Percentiles rank a stretch among this genome's conserved stretches.
Evolutionary conservation across 345 rosid species (phyloP).

Genomic region (Eucalyptus polybractea): DNA sequence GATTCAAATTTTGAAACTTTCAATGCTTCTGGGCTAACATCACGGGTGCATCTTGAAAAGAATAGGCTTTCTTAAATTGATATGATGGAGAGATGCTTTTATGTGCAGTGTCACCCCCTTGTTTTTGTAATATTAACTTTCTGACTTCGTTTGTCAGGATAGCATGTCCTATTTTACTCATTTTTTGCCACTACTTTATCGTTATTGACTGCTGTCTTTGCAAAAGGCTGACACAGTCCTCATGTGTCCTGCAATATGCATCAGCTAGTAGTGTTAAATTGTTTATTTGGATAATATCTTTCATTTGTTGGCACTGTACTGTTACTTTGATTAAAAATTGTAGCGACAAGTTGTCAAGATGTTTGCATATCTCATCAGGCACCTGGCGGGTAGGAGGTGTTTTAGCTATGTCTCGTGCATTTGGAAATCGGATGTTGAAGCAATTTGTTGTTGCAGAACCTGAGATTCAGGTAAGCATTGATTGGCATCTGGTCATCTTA

Average conservation of each 20-base stretch:
- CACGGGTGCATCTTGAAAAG: neutral
- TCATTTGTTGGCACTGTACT: neutral
- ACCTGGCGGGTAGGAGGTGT: constrained; percentile 99
- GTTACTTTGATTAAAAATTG: neutral
- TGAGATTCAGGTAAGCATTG: constrained; percentile 75
- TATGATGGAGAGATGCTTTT: neutral
- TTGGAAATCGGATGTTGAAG: constrained; percentile 98
- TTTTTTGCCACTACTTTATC: neutral
- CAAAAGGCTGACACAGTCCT: neutral
- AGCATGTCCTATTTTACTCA: neutral
- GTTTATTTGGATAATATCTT: neutral
- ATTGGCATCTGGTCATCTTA: neutral
- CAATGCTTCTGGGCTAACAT: neutral
- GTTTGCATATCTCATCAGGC: constrained; percentile 32
- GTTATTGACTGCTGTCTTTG: neutral
- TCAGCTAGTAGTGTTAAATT: neutral
- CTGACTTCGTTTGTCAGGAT: neutral
- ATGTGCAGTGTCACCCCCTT: neutral
- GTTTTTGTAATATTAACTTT: neutral
- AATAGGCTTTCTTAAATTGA: neutral
- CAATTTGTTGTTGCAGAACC: constrained; percentile 97
- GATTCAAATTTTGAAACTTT: neutral
- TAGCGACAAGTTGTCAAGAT: neutral
- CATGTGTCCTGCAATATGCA: neutral
- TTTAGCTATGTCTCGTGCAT: constrained; percentile 98